Conservation (phyloP, 164 flowering plant genomes). For the Stephania cephalantha region DNA sequence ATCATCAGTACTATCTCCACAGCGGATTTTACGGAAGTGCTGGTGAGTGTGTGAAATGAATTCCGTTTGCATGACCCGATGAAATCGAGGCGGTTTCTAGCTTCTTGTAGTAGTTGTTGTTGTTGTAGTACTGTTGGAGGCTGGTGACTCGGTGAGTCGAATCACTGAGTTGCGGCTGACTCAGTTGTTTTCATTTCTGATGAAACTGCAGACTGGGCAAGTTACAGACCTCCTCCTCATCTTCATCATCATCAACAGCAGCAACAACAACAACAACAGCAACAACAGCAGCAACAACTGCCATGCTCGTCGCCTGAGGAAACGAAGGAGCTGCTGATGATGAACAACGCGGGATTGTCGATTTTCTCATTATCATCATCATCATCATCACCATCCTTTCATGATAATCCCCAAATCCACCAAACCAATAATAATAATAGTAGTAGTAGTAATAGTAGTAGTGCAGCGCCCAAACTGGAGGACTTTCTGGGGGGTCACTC, state of each 20-base stretch:
- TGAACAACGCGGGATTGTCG: constrained; percentile 24
- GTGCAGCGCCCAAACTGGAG: constrained; percentile 52
- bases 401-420: constrained; percentile 21
- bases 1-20: constrained; percentile 28
- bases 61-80: not conserved
- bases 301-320: constrained; percentile 4
- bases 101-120: not conserved
- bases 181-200: not conserved
- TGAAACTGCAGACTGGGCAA: constrained; percentile 19
- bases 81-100: too few relatives aligned
- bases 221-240: not conserved
- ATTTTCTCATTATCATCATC: constrained; percentile 9
- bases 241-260: too few relatives aligned
- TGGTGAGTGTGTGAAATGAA: constrained; percentile 11
- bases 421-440: not conserved
- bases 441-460: not conserved
- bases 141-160: not conserved
- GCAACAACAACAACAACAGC: too few relatives aligned
- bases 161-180: not conserved
- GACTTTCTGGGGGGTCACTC: constrained; percentile 56
- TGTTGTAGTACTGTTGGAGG: not conserved
- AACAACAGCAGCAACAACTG: not conserved
- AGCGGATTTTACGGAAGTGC: constrained; percentile 40
- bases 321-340: not conserved
- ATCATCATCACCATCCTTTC: too few relatives aligned